Conservation (phyloP, 805 yeast genomes). For the Wickerhamiella allomyrinae region DNA sequence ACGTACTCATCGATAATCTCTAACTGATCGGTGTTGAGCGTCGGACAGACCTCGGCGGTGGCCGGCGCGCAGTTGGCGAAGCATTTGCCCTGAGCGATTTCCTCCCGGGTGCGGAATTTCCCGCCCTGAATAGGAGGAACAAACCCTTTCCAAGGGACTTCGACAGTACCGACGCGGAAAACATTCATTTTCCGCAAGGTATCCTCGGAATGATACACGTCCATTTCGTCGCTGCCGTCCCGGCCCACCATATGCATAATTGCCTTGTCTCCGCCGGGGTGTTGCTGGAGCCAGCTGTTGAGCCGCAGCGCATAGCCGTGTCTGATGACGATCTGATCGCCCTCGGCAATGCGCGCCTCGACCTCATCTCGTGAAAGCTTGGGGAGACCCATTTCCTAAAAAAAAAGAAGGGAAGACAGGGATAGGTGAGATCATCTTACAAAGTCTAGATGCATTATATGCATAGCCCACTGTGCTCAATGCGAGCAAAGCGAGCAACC, state of each 20-base stretch:
- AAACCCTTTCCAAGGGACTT: slow-evolving; percentile 54
- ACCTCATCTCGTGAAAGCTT: slow-evolving; percentile 32
- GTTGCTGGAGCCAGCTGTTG: slow-evolving; percentile 54
- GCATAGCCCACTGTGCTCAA: no score
- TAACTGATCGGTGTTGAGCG: not conserved
- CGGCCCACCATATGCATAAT: slow-evolving; percentile 74
- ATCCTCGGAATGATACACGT: slow-evolving; percentile 59
- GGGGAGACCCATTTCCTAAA: not conserved
- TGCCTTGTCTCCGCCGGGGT: slow-evolving; percentile 86
- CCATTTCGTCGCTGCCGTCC: slow-evolving; percentile 85
- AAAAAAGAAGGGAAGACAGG: no score
- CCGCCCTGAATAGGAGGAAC: slow-evolving; percentile 89
- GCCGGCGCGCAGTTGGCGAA: not conserved
- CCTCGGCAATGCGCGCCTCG: slow-evolving; percentile 46
- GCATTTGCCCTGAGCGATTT: slow-evolving; percentile 11
- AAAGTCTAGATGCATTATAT: not conserved
- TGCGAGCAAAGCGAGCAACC: no score
- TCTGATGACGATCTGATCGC: slow-evolving; percentile 58
- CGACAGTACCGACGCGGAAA: slow-evolving; percentile 54
- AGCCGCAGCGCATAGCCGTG: slow-evolving; percentile 46
- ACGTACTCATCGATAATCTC: slow-evolving; percentile 36
- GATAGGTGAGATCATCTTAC: not conserved
- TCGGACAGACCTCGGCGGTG: not conserved
- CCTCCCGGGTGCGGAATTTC: slow-evolving; percentile 25
- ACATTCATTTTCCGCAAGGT: slow-evolving; percentile 37